A percentile compares a stretch with the other conserved stretches of the same genome.
phyloP scores from a whole-genome alignment of 148 eudicot species.

The Cornus kousa region DNA sequence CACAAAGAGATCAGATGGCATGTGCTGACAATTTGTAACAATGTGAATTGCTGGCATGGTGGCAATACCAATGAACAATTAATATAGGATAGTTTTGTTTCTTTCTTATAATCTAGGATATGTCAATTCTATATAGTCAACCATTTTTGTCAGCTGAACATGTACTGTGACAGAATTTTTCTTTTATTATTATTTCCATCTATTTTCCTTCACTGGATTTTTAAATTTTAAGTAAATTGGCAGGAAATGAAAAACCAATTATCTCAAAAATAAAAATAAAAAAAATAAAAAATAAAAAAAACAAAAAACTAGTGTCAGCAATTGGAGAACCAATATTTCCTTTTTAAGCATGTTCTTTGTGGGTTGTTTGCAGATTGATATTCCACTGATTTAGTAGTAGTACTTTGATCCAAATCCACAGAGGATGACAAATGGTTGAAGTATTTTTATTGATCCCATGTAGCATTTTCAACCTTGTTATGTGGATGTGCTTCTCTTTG shows the following conservation, averaged over 20 bases:
- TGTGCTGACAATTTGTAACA: not conserved
- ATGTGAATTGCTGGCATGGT: conserved; percentile 3
- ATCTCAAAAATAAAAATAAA: too few species aligned
- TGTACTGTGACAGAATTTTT: not conserved
- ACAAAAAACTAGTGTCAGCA: too few species aligned
- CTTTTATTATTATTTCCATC: not conserved
- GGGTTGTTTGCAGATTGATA: too few species aligned
- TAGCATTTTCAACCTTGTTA: too few species aligned
- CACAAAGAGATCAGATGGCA: not conserved
- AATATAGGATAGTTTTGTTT: not conserved
- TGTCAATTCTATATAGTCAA: not conserved
- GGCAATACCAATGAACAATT: not conserved
- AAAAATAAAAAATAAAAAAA: too few species aligned
- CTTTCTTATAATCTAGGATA: too few species aligned
- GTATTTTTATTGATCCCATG: too few species aligned
- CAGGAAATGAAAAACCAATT: not conserved
- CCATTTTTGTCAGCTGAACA: too few species aligned
- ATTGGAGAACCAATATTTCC: too few species aligned
- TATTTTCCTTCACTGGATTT: not conserved
- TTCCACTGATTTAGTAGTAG: not conserved
- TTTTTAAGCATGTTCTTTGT: too few species aligned
- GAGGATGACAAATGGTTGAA: not conserved
- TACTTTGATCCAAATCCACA: not conserved
- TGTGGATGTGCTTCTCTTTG: too few species aligned
- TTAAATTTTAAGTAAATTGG: not conserved